These are phyloP conservation scores for Ustilago hordei DNA, from an alignment of 1,284 basidiomycete species.

Conservation along the genomic window DNA sequence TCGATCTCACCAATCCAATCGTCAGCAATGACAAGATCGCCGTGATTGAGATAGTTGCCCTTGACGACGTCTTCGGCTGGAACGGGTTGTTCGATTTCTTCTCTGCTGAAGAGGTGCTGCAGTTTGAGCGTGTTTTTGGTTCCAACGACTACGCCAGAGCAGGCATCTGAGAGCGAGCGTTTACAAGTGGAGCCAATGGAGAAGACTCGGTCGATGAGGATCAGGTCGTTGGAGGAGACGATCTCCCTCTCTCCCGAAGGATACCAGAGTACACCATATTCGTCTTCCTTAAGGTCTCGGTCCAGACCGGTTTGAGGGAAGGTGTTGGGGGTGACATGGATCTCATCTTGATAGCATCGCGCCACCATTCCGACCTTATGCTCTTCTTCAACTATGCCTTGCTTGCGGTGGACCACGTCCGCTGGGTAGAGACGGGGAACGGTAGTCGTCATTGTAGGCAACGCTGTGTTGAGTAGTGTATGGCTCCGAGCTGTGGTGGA, in stretches of 20 bases:
- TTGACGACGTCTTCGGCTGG: conserved; percentile 74
- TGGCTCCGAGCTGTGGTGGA: too few species aligned
- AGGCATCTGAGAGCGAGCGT: conserved; percentile 78
- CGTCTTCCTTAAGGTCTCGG: conserved; percentile 79
- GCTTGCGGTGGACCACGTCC: conserved; percentile 41
- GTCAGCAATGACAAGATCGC: conserved; percentile 75
- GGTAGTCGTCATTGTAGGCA: conserved; percentile 11
- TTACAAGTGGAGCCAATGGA: conserved; percentile 86
- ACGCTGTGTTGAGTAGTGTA: background rate
- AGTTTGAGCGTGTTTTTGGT: conserved; percentile 77
- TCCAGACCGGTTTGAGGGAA: conserved; percentile 72
- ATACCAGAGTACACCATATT: conserved; percentile 84
- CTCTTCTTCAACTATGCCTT: conserved; percentile 24
- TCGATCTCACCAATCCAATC: conserved; percentile 87
- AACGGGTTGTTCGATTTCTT: conserved; percentile 77
- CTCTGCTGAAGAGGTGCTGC: conserved; percentile 80
- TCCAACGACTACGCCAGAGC: conserved; percentile 81
- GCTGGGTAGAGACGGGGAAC: conserved; percentile 28
- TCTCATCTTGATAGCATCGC: conserved; percentile 48
- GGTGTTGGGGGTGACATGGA: conserved; percentile 22
- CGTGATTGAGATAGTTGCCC: conserved; percentile 66
- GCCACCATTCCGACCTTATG: conserved; percentile 50
- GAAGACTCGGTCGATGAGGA: conserved; percentile 83
- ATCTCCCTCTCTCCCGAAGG: conserved; percentile 70
- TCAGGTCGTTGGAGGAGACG: conserved; percentile 77